Base-by-base conservation (phyloP, 2,329 filamentous ascomycete species). In the Aspergillus neotritici region DNA sequence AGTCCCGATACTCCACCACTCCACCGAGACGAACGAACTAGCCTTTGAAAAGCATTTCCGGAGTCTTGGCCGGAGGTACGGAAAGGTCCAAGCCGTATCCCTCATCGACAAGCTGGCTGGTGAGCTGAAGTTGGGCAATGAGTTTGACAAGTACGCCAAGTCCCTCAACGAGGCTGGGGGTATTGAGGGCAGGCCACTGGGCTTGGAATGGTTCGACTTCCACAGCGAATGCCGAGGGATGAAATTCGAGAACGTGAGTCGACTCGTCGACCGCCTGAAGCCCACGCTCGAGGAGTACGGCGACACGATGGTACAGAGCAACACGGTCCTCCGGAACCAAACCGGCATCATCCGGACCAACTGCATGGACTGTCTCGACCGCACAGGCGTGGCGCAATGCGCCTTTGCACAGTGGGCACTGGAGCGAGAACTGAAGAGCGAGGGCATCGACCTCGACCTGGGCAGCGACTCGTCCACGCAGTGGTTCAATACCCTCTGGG, bases 401-500 rank as follows among this genome's bases (percentile, higher is more conserved):
- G 93, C 89, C 0, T 90, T 90, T 61, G 93, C 80, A 4, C 86
- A 88, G 58, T 81, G 84, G 58, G 86, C 87, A 52, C 74, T 98
- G 2, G 88, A 96, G 52, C 63, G 76, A 28, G 88, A 96, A 59
- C 74, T 98, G 2, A 83, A 79, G 44, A 74, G 79, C 14, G 82
- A 94, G 49, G 86, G 85, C 0, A 83, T 89, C 47, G 80, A 84
- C 43, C 84, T 94, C 67, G 80, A 83, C 52, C 74, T 84, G 0
- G 83, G 93, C 49, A 66, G 75, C 16, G 88, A 95, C 61, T 84
- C 87, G 44, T 80, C 83, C 43, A 94, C 87, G 4, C 78, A 82
- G 35, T 97, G 91, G 89, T 97, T 97, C 71, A 97, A 98, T 65
- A 89, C 81, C 0, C 73, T 97, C 0, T 98, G 93, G 91, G 93